phyloP scores from a whole-genome alignment of 352 stramenopile species.

The Pythium vanterpoolii region DNA sequence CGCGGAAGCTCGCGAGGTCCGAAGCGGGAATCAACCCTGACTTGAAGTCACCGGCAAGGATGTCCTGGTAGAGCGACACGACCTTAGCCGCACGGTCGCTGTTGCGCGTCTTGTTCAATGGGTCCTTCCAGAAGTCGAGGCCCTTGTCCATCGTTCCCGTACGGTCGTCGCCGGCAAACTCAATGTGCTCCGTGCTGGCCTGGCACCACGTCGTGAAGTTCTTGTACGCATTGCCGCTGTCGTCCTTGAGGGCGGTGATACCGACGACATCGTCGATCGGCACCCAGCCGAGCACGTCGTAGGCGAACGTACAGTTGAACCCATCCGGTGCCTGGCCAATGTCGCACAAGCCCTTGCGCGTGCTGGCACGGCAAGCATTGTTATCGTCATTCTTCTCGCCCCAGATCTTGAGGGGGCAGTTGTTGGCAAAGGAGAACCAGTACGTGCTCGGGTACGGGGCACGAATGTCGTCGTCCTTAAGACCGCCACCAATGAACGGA shows the following conservation, averaged over 20 bases:
- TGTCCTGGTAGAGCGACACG: slow-evolving; percentile 46
- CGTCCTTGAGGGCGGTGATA: slow-evolving; percentile 61
- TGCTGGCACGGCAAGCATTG: slow-evolving; percentile 36
- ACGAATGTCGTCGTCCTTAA: slow-evolving; percentile 23
- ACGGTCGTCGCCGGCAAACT: slow-evolving; percentile 40
- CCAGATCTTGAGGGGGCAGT: slow-evolving; percentile 43
- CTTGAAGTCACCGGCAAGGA: slow-evolving; percentile 26
- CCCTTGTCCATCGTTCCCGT: slow-evolving; percentile 38
- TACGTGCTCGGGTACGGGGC: slow-evolving; percentile 28
- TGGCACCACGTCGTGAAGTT: slow-evolving; percentile 74
- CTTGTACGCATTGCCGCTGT: slow-evolving; percentile 39
- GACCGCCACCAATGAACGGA: slow-evolving; percentile 51
- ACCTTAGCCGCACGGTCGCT: slow-evolving; percentile 40
- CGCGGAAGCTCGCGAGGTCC: slow-evolving; percentile 37
- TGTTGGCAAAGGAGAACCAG: slow-evolving; percentile 39
- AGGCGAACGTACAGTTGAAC: slow-evolving; percentile 71
- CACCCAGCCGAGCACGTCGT: slow-evolving; percentile 77
- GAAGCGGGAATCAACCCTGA: slow-evolving; percentile 42
- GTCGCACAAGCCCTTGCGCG: slow-evolving; percentile 59
- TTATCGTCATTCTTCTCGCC: slow-evolving; percentile 44
- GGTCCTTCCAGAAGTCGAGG: slow-evolving; percentile 65
- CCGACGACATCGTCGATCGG: slow-evolving; percentile 77
- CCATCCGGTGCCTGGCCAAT: slow-evolving; percentile 57
- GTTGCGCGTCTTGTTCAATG: slow-evolving; percentile 54
- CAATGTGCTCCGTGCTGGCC: slow-evolving; percentile 49